Conservation (phyloP, 78 protist species). For the Blattamonas nauphoetae region DNA sequence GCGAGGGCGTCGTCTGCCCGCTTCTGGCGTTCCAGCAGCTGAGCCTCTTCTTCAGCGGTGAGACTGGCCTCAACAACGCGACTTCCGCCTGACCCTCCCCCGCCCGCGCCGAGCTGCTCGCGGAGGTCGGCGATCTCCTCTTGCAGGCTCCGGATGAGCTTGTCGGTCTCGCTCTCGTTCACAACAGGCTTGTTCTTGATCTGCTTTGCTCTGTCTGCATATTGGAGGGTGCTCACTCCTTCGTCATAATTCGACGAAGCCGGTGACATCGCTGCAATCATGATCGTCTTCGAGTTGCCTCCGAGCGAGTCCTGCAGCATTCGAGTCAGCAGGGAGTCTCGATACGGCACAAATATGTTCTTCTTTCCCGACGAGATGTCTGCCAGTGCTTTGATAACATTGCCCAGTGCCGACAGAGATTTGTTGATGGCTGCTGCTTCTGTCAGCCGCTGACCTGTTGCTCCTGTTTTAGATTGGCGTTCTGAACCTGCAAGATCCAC, state of each 20-base stretch:
- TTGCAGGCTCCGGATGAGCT: slow-evolving; percentile 12
- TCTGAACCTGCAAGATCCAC: slow-evolving; percentile 64
- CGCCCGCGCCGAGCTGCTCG: slow-evolving; percentile 18
- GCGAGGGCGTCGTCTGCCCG: neutral
- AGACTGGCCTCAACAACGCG: neutral
- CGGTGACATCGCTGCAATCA: slow-evolving; percentile 42
- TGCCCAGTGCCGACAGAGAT: slow-evolving; percentile 41
- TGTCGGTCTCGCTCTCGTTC: slow-evolving; percentile 7
- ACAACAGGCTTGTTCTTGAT: slow-evolving; percentile 56
- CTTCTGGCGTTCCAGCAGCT: too few relatives aligned
- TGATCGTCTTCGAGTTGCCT: slow-evolving; percentile 36
- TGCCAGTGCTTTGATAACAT: slow-evolving; percentile 63
- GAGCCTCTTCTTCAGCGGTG: neutral
- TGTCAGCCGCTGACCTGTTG: slow-evolving; percentile 35
- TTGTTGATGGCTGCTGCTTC: slow-evolving; percentile 52
- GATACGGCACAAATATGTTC: slow-evolving; percentile 65
- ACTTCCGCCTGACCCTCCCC: neutral
- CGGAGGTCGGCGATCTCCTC: slow-evolving; percentile 15
- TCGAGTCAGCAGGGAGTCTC: slow-evolving; percentile 79
- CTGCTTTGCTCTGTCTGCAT: slow-evolving; percentile 78
- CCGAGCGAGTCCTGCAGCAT: slow-evolving; percentile 41
- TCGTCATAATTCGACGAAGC: slow-evolving; percentile 35
- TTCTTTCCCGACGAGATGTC: slow-evolving; percentile 32
- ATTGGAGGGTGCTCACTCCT: slow-evolving; percentile 45
- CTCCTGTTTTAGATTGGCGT: slow-evolving; percentile 35